phyloP scores from a whole-genome alignment of 1,284 basidiomycete species.

The Trichosporon sp. region DNA sequence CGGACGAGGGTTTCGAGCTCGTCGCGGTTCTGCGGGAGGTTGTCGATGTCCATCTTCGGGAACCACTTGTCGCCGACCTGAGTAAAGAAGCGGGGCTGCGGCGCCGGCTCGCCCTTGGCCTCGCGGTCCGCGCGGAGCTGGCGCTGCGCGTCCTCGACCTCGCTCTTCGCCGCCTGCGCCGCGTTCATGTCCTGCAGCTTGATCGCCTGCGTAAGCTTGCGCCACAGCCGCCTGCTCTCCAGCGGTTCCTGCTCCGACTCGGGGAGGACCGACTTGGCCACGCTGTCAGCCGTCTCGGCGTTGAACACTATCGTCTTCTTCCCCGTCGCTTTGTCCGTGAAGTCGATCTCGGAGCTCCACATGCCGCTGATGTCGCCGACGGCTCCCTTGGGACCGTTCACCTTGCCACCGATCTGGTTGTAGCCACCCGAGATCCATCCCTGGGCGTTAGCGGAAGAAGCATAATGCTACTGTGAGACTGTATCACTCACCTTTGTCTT shows the following conservation, averaged over 20 bases:
- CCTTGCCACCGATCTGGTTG: constrained; percentile 82
- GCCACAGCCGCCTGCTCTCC: constrained; percentile 89
- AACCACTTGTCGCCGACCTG: constrained; percentile 71
- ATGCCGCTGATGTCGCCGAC: constrained; percentile 85
- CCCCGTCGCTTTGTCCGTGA: constrained; percentile 70
- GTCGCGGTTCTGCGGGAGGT: constrained; percentile 67
- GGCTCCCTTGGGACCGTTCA: constrained; percentile 64
- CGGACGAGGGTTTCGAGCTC: constrained; percentile 66
- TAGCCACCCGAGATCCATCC: constrained; percentile 98
- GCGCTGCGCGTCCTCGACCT: constrained; percentile 90
- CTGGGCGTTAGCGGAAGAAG: constrained; percentile 54
- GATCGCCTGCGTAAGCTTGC: constrained; percentile 83
- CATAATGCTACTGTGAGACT: background rate
- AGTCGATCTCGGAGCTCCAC: constrained; percentile 92
- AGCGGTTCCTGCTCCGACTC: constrained; percentile 86
- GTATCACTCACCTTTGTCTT: constrained; percentile 77
- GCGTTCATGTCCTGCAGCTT: constrained; percentile 85
- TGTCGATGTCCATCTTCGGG: constrained; percentile 66
- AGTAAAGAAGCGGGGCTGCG: constrained; percentile 79
- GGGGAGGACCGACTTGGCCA: constrained; percentile 79
- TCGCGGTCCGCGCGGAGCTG: constrained; percentile 77
- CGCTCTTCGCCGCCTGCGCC: constrained; percentile 85
- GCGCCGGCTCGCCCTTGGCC: constrained; percentile 63
- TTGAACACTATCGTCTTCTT: constrained; percentile 81
- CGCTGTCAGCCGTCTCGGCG: constrained; percentile 71